phyloP scores from a whole-genome alignment of 345 rosid genomes.

The Hibiscus tridactylites region DNA sequence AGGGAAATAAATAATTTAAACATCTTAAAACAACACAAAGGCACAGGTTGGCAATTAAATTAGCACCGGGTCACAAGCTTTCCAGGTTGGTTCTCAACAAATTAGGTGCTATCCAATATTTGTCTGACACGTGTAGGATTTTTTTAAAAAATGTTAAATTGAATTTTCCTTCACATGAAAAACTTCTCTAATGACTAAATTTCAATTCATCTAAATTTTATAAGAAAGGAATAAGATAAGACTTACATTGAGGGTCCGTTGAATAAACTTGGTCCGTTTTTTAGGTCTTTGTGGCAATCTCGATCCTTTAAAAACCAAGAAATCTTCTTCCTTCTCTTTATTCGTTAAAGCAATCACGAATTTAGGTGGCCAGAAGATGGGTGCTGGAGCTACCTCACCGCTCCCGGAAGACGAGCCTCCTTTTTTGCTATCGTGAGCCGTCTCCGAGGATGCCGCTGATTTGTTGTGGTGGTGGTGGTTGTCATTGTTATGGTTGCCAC shows the following conservation, averaged over 20 bases:
- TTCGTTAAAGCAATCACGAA: slow-evolving; percentile 65
- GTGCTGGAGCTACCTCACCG: slow-evolving; percentile 43
- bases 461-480: slow-evolving; percentile 16
- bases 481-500: slow-evolving; percentile 13
- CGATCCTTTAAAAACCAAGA: slow-evolving; percentile 61
- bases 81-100: background rate
- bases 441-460: slow-evolving; percentile 45
- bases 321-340: slow-evolving; percentile 81
- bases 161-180: background rate
- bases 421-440: slow-evolving; percentile 56
- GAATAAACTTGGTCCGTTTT: slow-evolving; percentile 63
- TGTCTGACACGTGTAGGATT: background rate
- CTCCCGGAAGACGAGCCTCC: slow-evolving; percentile 63
- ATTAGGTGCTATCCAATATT: background rate
- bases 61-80: background rate
- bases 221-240: background rate
- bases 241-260: slow-evolving; percentile 70
- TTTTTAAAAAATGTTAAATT: background rate
- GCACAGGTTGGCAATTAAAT: background rate
- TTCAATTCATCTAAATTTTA: background rate
- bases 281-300: slow-evolving; percentile 73
- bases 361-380: slow-evolving; percentile 60
- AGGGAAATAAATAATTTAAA: no score
- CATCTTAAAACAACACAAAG: no score
- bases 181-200: background rate